Conservation (phyloP, 768 basidiomycete species). For the Rhodosporidiobolus sp. region DNA sequence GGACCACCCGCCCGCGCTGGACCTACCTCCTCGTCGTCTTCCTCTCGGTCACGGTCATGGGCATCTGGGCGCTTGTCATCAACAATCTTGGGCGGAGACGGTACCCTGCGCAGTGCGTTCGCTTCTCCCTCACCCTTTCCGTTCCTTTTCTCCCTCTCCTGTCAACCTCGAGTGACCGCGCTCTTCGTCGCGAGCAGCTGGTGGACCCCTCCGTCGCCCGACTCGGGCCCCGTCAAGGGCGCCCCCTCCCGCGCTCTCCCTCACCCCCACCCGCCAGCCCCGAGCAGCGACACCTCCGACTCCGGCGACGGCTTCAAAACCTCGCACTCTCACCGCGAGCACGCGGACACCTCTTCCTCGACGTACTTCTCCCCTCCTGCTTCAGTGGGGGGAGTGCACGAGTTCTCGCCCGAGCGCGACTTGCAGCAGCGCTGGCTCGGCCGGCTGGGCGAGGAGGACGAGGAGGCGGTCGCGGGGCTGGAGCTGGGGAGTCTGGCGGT, state of each 20-base stretch:
- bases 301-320: neutral
- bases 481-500: neutral
- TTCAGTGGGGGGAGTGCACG: neutral
- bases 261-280: neutral
- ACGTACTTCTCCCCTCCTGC: neutral
- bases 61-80: slow-evolving; percentile 21
- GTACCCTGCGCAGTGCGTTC: slow-evolving; percentile 25
- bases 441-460: slow-evolving; percentile 12
- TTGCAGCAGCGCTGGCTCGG: slow-evolving; percentile 12
- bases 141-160: neutral
- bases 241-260: neutral
- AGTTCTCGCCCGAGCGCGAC: neutral
- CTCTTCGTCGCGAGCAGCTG: neutral
- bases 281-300: neutral
- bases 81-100: slow-evolving; percentile 23
- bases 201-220: neutral
- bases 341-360: neutral
- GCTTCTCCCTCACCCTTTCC: neutral
- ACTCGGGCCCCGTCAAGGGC: neutral
- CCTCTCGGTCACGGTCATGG: slow-evolving; percentile 19
- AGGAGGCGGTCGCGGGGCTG: slow-evolving; percentile 1
- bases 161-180: neutral
- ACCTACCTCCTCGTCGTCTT: slow-evolving; percentile 32
- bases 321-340: neutral
- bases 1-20: neutral